phyloP scores from a whole-genome alignment of 1,284 basidiomycete genomes.

The Fomitopsis schrenkii region DNA sequence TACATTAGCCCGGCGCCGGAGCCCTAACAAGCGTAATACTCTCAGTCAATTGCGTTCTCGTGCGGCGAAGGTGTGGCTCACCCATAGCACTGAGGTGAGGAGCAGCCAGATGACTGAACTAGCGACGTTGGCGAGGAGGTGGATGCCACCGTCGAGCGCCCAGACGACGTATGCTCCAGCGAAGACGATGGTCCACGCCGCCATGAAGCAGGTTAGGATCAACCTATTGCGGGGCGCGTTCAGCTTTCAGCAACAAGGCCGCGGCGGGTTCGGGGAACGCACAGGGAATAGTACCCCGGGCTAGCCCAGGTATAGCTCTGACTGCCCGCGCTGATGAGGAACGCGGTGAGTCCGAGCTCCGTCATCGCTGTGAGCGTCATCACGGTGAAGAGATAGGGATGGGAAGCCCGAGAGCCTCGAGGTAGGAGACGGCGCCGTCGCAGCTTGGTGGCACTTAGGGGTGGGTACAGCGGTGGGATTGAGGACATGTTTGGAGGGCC shows the following conservation, averaged over 20 bases:
- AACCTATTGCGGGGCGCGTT: slow-evolving; percentile 27
- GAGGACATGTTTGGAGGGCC: neutral
- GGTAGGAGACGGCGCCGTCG: slow-evolving; percentile 21
- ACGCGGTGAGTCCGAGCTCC: slow-evolving; percentile 68
- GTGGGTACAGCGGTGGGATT: slow-evolving; percentile 9
- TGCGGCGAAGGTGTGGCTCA: slow-evolving; percentile 24
- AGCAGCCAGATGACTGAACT: slow-evolving; percentile 73
- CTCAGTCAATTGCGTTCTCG: neutral
- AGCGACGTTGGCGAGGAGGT: slow-evolving; percentile 66
- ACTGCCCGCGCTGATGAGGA: slow-evolving; percentile 63
- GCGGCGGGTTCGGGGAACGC: slow-evolving; percentile 23
- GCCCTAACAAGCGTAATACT: slow-evolving; percentile 38
- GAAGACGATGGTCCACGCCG: slow-evolving; percentile 67
- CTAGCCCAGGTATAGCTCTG: slow-evolving; percentile 56
- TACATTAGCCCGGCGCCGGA: slow-evolving; percentile 63
- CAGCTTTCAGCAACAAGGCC: neutral
- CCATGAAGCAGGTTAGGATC: slow-evolving; percentile 63
- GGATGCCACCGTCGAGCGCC: slow-evolving; percentile 60
- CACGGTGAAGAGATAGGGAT: slow-evolving; percentile 65
- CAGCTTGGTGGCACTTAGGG: slow-evolving; percentile 13
- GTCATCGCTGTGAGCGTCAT: slow-evolving; percentile 64
- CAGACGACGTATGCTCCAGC: slow-evolving; percentile 65
- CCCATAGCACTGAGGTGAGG: slow-evolving; percentile 63
- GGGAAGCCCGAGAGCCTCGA: slow-evolving; percentile 45
- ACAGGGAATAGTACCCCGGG: slow-evolving; percentile 63